phyloP scores from a whole-genome alignment of 1,284 basidiomycete species.

The Rhizoctonia solani region DNA sequence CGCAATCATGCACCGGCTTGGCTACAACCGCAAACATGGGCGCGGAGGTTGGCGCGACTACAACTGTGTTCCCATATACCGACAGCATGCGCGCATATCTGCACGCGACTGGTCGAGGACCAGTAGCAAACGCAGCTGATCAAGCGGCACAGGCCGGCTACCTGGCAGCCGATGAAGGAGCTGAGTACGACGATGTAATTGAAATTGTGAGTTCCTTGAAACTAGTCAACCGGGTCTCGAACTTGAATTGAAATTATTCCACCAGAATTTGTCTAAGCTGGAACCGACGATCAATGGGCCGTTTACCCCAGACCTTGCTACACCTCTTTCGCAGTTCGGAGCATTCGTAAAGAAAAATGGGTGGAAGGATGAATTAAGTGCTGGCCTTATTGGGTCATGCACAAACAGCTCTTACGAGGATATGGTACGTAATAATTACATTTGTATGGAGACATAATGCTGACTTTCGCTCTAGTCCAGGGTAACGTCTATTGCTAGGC shows the following conservation, averaged over 20 bases:
- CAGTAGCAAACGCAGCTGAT: conserved; percentile 87
- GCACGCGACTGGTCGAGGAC: conserved; percentile 84
- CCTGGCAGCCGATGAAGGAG: conserved; percentile 82
- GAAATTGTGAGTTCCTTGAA: conserved; percentile 69
- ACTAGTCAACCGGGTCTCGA: neutral
- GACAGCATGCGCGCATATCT: conserved; percentile 89
- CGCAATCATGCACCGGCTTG: conserved; percentile 92
- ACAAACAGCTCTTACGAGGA: conserved; percentile 98
- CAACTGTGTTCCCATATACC: conserved; percentile 96
- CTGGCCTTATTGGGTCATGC: conserved; percentile 94
- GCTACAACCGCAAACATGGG: conserved; percentile 99
- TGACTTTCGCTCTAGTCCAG: conserved; percentile 45
- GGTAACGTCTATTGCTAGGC: conserved; percentile 88
- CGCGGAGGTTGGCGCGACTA: conserved; percentile 98
- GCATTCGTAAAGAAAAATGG: conserved; percentile 78
- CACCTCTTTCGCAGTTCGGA: conserved; percentile 91
- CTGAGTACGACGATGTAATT: conserved; percentile 95
- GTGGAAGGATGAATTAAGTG: conserved; percentile 91
- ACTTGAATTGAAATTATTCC: conserved; percentile 5
- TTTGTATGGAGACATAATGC: neutral
- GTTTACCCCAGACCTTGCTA: conserved; percentile 96
- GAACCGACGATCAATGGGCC: conserved; percentile 98
- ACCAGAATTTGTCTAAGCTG: conserved; percentile 82
- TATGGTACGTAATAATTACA: conserved; percentile 56
- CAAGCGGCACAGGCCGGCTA: conserved; percentile 79